Evolutionary conservation across 306 rosid genomes (phyloP).

Genomic region (Malus sylvestris): DNA sequence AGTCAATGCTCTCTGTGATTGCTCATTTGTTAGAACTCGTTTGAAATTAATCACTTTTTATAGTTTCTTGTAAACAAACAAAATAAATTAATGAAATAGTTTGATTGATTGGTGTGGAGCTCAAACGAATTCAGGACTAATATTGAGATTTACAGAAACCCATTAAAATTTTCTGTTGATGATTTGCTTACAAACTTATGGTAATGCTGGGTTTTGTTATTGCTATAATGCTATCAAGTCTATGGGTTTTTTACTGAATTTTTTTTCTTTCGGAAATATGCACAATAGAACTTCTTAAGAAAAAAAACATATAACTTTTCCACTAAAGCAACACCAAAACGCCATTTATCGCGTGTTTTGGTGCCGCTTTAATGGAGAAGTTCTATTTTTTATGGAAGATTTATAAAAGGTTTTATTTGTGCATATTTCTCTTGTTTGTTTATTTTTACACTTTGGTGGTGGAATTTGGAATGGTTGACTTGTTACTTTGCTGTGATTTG

Average conservation of each 20-base stretch:
- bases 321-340: too few relatives aligned
- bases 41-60: background rate
- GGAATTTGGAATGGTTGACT: background rate
- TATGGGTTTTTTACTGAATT: background rate
- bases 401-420: too few relatives aligned
- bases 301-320: too few relatives aligned
- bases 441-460: background rate
- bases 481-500: background rate
- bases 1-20: background rate
- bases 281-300: too few relatives aligned
- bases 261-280: background rate
- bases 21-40: background rate
- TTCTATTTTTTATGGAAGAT: too few relatives aligned
- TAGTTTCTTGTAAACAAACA: background rate
- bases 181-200: background rate
- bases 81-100: background rate
- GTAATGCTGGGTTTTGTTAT: background rate
- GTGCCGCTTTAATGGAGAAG: too few relatives aligned
- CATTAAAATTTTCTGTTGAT: background rate
- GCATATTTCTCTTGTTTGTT: background rate
- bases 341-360: too few relatives aligned
- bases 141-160: background rate
- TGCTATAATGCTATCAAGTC: background rate
- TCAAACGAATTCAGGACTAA: too few relatives aligned
- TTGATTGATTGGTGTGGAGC: background rate